Evolutionary conservation across 495 filamentous ascomycete species (phyloP).

Genomic region (Choiromyces venosus): DNA sequence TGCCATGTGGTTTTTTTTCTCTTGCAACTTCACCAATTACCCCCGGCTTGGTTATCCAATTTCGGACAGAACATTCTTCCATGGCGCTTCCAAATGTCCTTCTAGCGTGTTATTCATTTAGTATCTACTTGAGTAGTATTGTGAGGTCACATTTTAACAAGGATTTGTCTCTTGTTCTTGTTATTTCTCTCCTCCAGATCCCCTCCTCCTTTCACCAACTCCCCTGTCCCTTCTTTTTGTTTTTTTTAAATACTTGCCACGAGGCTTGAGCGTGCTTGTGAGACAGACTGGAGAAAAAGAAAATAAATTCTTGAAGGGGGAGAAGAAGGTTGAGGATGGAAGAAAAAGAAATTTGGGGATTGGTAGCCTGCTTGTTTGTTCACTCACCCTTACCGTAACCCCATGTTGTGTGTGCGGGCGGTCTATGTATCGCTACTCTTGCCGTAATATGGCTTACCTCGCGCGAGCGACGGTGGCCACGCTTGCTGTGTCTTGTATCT

Average conservation of each 20-base stretch:
- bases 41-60: conserved; percentile 24
- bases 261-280: conserved; percentile 24
- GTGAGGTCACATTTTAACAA: not conserved
- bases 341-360: not conserved
- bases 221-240: not conserved
- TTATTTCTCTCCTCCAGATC: not conserved
- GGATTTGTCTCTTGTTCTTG: not conserved
- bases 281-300: not conserved
- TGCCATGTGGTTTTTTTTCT: conserved; percentile 17
- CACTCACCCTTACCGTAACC: too few relatives aligned
- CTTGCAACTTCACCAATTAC: conserved; percentile 6
- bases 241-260: conserved; percentile 8
- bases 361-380: not conserved
- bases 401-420: not conserved
- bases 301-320: conserved; percentile 9
- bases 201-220: not conserved
- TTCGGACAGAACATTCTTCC: conserved; percentile 11
- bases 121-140: not conserved
- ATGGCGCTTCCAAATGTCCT: conserved; percentile 27
- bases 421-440: conserved; percentile 11
- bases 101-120: conserved; percentile 25
- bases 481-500: conserved; percentile 28
- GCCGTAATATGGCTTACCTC: not conserved
- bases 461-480: conserved; percentile 7
- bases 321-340: not conserved